Percentiles rank a stretch among this genome's conserved stretches.
phyloP scores from a whole-genome alignment of 1,284 basidiomycete species.

The Rhodofomes roseus region DNA sequence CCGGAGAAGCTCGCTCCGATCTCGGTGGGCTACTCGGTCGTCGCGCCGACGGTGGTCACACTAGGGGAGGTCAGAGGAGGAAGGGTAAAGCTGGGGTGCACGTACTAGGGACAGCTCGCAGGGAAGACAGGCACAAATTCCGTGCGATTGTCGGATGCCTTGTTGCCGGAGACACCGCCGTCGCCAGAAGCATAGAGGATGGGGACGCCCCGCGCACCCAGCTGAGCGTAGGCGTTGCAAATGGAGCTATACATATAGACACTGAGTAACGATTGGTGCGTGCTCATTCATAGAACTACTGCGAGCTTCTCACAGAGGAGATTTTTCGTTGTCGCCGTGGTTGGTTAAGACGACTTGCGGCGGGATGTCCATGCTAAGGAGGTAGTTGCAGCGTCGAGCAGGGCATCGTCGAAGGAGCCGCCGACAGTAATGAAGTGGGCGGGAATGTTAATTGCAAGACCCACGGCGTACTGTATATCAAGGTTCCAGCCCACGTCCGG shows the following conservation, averaged over 20 bases:
- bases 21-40: slow-evolving; percentile 43
- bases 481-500: slow-evolving; percentile 32
- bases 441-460: slow-evolving; percentile 48
- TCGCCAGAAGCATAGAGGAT: slow-evolving; percentile 66
- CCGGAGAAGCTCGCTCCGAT: slow-evolving; percentile 39
- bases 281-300: slow-evolving; percentile 45
- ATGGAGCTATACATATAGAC: slow-evolving; percentile 22
- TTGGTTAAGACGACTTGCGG: slow-evolving; percentile 51
- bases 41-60: slow-evolving; percentile 62
- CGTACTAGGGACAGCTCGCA: slow-evolving; percentile 51
- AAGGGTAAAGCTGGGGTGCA: slow-evolving; percentile 9
- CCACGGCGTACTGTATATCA: slow-evolving; percentile 58
- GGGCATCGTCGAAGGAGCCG: slow-evolving; percentile 19
- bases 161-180: slow-evolving; percentile 57
- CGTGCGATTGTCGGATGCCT: slow-evolving; percentile 39
- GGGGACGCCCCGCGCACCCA: slow-evolving; percentile 55
- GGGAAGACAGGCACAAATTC: slow-evolving; percentile 69
- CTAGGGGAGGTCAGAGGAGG: slow-evolving; percentile 33
- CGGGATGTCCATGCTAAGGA: slow-evolving; percentile 33
- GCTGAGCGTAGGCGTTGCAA: slow-evolving; percentile 57
- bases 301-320: slow-evolving; percentile 40
- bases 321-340: slow-evolving; percentile 25
- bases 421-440: slow-evolving; percentile 26
- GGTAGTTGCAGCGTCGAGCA: slow-evolving; percentile 22
- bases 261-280: background rate